These are phyloP conservation scores for Diutina scorzettiae DNA, from an alignment of 1,139 yeast genomes.

Conservation along the genomic window DNA sequence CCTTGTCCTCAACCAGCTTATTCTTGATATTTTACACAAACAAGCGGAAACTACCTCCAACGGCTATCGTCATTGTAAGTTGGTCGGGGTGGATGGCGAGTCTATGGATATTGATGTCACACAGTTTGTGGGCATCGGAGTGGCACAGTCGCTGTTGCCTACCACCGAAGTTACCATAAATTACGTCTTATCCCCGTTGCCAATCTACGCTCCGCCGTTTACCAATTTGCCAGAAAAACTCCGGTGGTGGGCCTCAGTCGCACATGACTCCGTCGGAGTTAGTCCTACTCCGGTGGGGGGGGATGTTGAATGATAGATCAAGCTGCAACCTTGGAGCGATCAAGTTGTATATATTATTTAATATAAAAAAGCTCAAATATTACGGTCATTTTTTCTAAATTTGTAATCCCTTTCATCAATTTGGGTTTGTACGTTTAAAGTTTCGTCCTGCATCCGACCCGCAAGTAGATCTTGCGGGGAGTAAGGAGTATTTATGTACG, in stretches of 20 bases:
- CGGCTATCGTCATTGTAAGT: not conserved
- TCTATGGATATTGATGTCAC: not conserved
- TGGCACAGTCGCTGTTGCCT: not conserved
- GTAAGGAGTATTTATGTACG: no score
- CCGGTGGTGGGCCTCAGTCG: not conserved
- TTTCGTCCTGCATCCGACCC: no score
- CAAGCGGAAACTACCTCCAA: conserved; percentile 29
- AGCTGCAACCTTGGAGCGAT: no score
- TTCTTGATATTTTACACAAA: conserved; percentile 48
- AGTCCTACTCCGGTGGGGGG: no score
- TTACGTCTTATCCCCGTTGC: not conserved
- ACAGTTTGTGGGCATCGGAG: not conserved
- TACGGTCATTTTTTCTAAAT: no score
- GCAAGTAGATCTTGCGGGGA: no score
- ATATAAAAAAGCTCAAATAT: no score
- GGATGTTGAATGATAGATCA: no score
- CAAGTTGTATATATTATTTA: no score
- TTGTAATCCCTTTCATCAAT: no score
- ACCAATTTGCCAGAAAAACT: not conserved
- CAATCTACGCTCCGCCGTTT: not conserved
- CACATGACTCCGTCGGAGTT: no score
- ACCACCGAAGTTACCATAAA: not conserved
- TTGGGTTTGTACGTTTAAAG: no score
- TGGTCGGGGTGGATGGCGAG: conserved; percentile 3
- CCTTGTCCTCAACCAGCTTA: conserved; percentile 42